Conservation (phyloP, 306 rosid genomes). For the Boehmeria nivea region DNA sequence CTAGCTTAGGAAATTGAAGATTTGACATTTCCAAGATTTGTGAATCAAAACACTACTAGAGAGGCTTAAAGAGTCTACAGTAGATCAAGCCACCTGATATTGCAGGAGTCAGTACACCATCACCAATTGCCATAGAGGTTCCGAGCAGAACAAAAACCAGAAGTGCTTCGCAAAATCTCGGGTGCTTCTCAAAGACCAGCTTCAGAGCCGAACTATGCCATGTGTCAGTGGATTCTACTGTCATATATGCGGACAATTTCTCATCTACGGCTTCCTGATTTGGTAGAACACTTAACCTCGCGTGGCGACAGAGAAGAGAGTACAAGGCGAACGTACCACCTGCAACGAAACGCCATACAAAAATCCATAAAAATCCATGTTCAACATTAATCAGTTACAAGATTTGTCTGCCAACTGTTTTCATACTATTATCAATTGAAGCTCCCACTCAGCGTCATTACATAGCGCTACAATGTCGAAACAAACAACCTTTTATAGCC, state of each 20-base stretch:
- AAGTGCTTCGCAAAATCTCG: slow-evolving; percentile 42
- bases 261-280: slow-evolving; percentile 59
- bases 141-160: slow-evolving; percentile 67
- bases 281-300: slow-evolving; percentile 50
- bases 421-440: not conserved
- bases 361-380: slow-evolving; percentile 18
- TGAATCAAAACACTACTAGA: too few species aligned
- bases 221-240: slow-evolving; percentile 37
- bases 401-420: too few species aligned
- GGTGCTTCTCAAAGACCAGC: slow-evolving; percentile 46
- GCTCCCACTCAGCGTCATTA: not conserved
- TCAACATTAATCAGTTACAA: slow-evolving; percentile 8
- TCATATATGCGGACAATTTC: slow-evolving; percentile 38
- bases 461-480: not conserved
- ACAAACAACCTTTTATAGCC: not conserved
- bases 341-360: slow-evolving; percentile 34
- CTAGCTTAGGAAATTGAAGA: too few species aligned
- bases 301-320: slow-evolving; percentile 68
- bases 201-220: slow-evolving; percentile 42
- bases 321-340: slow-evolving; percentile 79
- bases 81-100: slow-evolving; percentile 59
- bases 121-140: slow-evolving; percentile 71
- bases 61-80: slow-evolving; percentile 14
- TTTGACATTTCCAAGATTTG: too few species aligned
- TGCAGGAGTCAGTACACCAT: slow-evolving; percentile 80